These are phyloP conservation scores for Aphanomyces euteiches DNA, from an alignment of 352 stramenopile genomes.

Conservation along the genomic window DNA sequence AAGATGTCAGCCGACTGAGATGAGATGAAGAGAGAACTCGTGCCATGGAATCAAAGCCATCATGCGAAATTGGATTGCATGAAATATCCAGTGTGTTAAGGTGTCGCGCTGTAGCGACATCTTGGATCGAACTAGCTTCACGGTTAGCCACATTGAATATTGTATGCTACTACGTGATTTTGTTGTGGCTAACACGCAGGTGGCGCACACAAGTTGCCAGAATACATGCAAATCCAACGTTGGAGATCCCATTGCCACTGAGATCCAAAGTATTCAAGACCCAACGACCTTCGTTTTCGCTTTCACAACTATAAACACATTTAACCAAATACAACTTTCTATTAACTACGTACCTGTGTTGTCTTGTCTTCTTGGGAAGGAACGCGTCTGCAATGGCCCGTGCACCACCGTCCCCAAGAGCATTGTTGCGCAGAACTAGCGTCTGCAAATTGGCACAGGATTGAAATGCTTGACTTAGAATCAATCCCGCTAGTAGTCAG, in stretches of 20 bases:
- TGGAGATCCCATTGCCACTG: conserved; percentile 27
- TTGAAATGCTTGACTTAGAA: conserved; percentile 15
- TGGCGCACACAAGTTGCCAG: conserved; percentile 11
- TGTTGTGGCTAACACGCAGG: conserved; percentile 27
- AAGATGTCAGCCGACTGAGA: background rate
- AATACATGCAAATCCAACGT: conserved; percentile 19
- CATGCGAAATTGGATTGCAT: conserved; percentile 24
- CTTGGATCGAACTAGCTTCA: conserved; percentile 12
- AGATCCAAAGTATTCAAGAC: conserved; percentile 21
- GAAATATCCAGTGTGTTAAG: conserved; percentile 19
- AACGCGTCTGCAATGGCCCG: conserved; percentile 27
- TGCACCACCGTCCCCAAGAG: conserved; percentile 25
- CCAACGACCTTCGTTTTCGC: background rate
- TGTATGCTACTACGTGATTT: conserved; percentile 27
- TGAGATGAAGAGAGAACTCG: background rate
- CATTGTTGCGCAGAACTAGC: conserved; percentile 23
- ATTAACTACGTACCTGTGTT: background rate
- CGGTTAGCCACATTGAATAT: background rate
- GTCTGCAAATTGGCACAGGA: background rate
- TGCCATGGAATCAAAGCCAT: conserved; percentile 21
- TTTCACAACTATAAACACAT: background rate
- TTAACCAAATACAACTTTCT: background rate
- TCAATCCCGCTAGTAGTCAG: conserved; percentile 11
- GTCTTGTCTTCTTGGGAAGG: background rate
- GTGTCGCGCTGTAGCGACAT: background rate